phyloP scores from a whole-genome alignment of 306 rosid species.

The Vigna nakashimae region DNA sequence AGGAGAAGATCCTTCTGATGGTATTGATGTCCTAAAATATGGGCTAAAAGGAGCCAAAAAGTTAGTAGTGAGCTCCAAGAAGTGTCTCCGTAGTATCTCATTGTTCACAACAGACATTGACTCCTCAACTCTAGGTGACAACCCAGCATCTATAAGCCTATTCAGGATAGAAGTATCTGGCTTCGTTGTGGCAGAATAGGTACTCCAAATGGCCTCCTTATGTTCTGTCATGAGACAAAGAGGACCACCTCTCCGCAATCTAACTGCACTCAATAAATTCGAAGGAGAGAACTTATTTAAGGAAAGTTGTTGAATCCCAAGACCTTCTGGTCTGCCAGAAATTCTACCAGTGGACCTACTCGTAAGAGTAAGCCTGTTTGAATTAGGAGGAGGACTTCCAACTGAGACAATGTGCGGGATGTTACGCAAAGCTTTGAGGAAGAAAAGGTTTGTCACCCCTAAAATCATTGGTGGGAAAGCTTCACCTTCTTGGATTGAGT shows the following conservation, averaged over 20 bases:
- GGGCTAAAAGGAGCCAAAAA: slow-evolving; percentile 97
- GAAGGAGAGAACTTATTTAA: slow-evolving; percentile 81
- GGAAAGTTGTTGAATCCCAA: slow-evolving; percentile 81
- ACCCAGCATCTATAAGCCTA: slow-evolving; percentile 90
- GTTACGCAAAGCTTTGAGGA: slow-evolving; percentile 83
- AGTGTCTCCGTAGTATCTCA: slow-evolving; percentile 85
- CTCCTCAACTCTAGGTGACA: slow-evolving; percentile 86
- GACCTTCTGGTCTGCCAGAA: slow-evolving; percentile 63
- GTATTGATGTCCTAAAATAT: slow-evolving; percentile 76
- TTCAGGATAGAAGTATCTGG: slow-evolving; percentile 89
- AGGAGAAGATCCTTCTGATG: slow-evolving; percentile 83
- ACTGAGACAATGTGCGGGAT: slow-evolving; percentile 86
- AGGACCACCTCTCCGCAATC: slow-evolving; percentile 90
- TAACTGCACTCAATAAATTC: slow-evolving; percentile 80
- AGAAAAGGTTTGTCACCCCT: slow-evolving; percentile 95
- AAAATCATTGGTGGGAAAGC: slow-evolving; percentile 79
- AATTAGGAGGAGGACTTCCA: slow-evolving; percentile 81
- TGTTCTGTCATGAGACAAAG: slow-evolving; percentile 98
- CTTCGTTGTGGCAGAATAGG: slow-evolving; percentile 80
- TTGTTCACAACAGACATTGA: slow-evolving; percentile 95
- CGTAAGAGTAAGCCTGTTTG: slow-evolving; percentile 56
- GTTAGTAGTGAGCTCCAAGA: slow-evolving; percentile 88
- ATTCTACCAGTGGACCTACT: slow-evolving; percentile 66
- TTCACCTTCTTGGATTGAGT: slow-evolving; percentile 75
- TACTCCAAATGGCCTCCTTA: slow-evolving; percentile 95